These are phyloP conservation scores for Millerago galiae DNA, from an alignment of 805 yeast species.

Conservation along the genomic window DNA sequence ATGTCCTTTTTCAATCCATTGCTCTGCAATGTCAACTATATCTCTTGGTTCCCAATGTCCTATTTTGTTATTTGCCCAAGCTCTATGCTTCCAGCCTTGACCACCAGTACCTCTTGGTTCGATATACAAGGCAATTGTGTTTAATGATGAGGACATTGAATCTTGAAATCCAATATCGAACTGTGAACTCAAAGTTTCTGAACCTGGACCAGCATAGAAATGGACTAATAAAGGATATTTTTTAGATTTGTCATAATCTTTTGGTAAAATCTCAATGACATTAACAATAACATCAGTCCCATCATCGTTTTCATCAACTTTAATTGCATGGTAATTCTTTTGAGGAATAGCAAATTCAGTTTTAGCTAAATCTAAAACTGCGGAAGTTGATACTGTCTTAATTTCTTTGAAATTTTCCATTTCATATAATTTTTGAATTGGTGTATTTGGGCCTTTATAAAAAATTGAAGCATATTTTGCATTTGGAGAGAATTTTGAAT, in stretches of 20 bases:
- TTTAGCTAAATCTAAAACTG: constrained; percentile 5
- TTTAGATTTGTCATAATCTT: constrained; percentile 49
- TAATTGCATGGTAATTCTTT: constrained; percentile 39
- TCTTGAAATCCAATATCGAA: constrained; percentile 64
- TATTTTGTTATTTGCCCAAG: constrained; percentile 69
- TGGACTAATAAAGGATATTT: constrained; percentile 78
- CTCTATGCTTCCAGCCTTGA: constrained; percentile 72
- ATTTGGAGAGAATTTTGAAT: constrained; percentile 68
- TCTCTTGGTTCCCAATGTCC: constrained; percentile 84
- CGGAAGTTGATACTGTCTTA: constrained; percentile 6
- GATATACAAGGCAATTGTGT: constrained; percentile 84
- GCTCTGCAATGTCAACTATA: constrained; percentile 73
- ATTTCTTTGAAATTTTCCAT: constrained; percentile 25
- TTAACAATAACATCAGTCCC: constrained; percentile 44
- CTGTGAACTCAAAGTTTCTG: constrained; percentile 65
- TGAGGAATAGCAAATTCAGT: constrained; percentile 48
- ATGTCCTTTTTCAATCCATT: constrained; percentile 41
- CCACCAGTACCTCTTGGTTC: constrained; percentile 98
- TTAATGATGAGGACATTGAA: constrained; percentile 65
- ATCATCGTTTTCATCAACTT: constrained; percentile 40
- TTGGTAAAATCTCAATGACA: constrained; percentile 71
- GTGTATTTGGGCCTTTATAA: constrained; percentile 71
- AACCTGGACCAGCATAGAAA: constrained; percentile 97
- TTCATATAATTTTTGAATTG: constrained; percentile 64
- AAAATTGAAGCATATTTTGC: constrained; percentile 58